Base-by-base conservation (phyloP, 1,284 basidiomycete species). In the Rhodotorula sp. region DNA sequence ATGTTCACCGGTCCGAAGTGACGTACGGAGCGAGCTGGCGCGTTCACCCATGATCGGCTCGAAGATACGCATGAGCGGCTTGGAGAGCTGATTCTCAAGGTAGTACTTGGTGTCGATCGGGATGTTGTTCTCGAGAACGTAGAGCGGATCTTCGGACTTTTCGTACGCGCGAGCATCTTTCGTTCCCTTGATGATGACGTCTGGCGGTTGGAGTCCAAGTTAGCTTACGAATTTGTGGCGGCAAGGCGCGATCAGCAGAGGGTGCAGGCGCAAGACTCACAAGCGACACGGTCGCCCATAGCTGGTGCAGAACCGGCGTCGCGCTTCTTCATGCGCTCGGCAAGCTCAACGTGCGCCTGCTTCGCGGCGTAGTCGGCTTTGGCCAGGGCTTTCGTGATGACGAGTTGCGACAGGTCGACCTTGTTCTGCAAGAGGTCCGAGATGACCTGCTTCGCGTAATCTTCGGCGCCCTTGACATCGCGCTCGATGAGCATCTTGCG, bases 101-200 rank as follows among this genome's bases (percentile, higher is more conserved):
- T 97, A 98, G 80, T 98, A 97, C 78, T 91, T 90, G 4, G 95
- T 97, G 80, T 98, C 94, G 71, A 98, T 94, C 0, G 94, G 94
- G 56, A 98, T 88, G 79, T 93, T 98, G 82, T 98, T 92, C 81
- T 97, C 94, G 29, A 98, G 86, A 12, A 97, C 94, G 78, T 92
- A 97, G 67, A 98, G 86, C 0, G 94, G 94, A 79, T 97, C 94
- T 80, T 98, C 94, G 0, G 94, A 96, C 81, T 97, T 97, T 80
- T 97, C 95, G 76, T 96, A 98, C 23, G 94, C 94, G n/a, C 93
- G 92, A 39, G 95, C 94, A 77, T 92, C 92, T 92, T 96, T 97
- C 72, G 91, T 90, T 16, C 92, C 92, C 81, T 98, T 97, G 80
- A 97, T 87, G 79, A 98, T 97, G 49, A 97, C 95, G 83, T 97